phyloP scores from a whole-genome alignment of 2,329 filamentous ascomycete genomes.

The Orbilia javanica region DNA sequence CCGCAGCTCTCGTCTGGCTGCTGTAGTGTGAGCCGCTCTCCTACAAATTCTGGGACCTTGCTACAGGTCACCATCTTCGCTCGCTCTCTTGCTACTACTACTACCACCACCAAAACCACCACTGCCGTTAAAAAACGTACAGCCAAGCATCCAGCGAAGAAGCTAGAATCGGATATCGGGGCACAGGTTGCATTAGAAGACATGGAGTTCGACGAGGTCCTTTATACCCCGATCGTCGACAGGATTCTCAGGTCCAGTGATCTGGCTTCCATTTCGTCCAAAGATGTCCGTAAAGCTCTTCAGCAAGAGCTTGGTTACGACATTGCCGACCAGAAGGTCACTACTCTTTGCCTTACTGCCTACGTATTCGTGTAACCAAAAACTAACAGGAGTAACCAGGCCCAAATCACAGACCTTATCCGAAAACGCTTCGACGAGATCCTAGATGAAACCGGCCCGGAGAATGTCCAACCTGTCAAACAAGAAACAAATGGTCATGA shows the following conservation, averaged over 20 bases:
- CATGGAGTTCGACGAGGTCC: slow-evolving; percentile 57
- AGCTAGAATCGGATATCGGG: slow-evolving; percentile 9
- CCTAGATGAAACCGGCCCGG: slow-evolving; percentile 68
- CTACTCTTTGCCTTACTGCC: background rate
- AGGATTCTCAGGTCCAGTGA: slow-evolving; percentile 72
- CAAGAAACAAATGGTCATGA: slow-evolving; percentile 65
- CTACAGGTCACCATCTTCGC: slow-evolving; percentile 33
- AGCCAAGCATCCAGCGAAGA: background rate
- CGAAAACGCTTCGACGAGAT: slow-evolving; percentile 80
- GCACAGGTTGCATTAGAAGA: slow-evolving; percentile 6
- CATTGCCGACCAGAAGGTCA: slow-evolving; percentile 72
- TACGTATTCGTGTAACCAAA: slow-evolving; percentile 36
- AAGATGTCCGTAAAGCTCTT: slow-evolving; percentile 73
- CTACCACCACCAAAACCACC: background rate
- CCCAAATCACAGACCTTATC: slow-evolving; percentile 78
- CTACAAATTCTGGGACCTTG: slow-evolving; percentile 27
- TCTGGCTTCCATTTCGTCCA: slow-evolving; percentile 74
- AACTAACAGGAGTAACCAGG: slow-evolving; percentile 66
- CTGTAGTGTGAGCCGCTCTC: background rate
- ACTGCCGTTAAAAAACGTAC: background rate
- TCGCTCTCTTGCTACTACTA: slow-evolving; percentile 36
- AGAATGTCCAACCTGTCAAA: slow-evolving; percentile 63
- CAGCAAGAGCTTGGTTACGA: slow-evolving; percentile 72
- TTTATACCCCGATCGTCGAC: slow-evolving; percentile 74
- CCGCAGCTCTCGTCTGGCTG: slow-evolving; percentile 4